Base-by-base conservation (phyloP, 805 yeast species). In the Yarrowia bubula region DNA sequence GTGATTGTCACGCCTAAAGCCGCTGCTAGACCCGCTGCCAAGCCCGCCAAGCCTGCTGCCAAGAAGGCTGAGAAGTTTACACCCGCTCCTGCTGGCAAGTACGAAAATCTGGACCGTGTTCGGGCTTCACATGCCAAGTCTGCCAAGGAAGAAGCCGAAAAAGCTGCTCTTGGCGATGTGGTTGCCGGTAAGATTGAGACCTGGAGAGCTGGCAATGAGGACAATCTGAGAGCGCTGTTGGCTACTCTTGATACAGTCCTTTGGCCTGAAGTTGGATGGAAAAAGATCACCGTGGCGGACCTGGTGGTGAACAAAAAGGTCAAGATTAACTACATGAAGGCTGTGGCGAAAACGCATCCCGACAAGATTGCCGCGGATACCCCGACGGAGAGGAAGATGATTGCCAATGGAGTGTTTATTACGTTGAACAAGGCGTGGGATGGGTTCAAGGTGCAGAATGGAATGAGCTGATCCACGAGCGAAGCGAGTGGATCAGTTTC, bases 351-450 rank as follows among this genome's bases (percentile, higher is more conserved):
- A 65, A 87, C 90, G 6, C 95, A 88, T 71, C 95, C 95, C 0
- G 99, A 95, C 75, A 95, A 95, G 74, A 78, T 92, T 28, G 79
- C 85, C 7, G 72, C 76, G n/a, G 75, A 76, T 22, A 84, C 87
- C 1, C 78, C 86, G 8, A 78, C 86, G 6, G 96, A 91, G 71
- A 84, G 84, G 65, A 87, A 88, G 73, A 83, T 93, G 87, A 80
- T 93, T 51, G 95, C 98, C 14, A 93, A 92, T 70, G 86, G 85
- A 28, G 93, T 93, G 0, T 95, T 95, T 73, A 88, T 92, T 43
- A 81, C 86, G 0, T 78, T 95, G 67, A 93, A 92, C 75, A 83
- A 85, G 69, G 92, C 98, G 1, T 95, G 99, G 98, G 98, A 90
- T 69, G 76, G 75, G 18, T 92, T 91, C 74, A 89, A 87, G 71